Conservation (phyloP, 2,329 filamentous ascomycete genomes). For the Zymoseptoria tritici region DNA sequence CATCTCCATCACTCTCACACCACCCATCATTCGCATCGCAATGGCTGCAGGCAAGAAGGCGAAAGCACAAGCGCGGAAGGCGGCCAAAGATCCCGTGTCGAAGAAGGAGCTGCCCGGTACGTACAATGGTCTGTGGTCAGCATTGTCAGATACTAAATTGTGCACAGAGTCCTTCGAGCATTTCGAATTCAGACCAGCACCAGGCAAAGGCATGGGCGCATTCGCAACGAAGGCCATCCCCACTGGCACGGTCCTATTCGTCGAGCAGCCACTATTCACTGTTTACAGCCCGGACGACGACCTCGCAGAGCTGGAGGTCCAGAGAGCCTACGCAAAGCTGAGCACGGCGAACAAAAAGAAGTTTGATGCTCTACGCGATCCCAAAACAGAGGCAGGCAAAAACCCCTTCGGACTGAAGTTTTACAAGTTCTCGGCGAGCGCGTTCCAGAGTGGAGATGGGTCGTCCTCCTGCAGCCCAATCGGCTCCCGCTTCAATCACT, state of each 20-base stretch:
- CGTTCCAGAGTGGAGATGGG: neutral
- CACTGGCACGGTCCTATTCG: neutral
- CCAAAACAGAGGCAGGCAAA: neutral
- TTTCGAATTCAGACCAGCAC: constrained; percentile 1
- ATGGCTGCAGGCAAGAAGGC: neutral
- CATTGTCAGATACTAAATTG: neutral
- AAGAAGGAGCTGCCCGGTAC: neutral
- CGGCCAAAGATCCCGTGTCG: neutral
- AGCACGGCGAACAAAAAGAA: neutral
- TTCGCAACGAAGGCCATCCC: constrained; percentile 1
- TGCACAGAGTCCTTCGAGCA: neutral
- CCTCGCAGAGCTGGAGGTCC: neutral
- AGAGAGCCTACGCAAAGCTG: neutral
- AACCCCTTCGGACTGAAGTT: neutral
- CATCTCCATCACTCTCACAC: neutral
- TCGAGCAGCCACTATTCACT: neutral
- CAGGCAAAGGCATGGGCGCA: constrained; percentile 2
- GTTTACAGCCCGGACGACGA: neutral
- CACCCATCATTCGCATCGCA: neutral
- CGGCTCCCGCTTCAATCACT: neutral
- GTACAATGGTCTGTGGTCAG: neutral
- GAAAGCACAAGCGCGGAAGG: neutral
- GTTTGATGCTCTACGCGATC: neutral
- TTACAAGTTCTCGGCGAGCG: neutral
- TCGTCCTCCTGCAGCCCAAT: neutral